Evolutionary conservation across 2,329 filamentous ascomycete species (phyloP).

Genomic region (Aspergillus aculeatinus): DNA sequence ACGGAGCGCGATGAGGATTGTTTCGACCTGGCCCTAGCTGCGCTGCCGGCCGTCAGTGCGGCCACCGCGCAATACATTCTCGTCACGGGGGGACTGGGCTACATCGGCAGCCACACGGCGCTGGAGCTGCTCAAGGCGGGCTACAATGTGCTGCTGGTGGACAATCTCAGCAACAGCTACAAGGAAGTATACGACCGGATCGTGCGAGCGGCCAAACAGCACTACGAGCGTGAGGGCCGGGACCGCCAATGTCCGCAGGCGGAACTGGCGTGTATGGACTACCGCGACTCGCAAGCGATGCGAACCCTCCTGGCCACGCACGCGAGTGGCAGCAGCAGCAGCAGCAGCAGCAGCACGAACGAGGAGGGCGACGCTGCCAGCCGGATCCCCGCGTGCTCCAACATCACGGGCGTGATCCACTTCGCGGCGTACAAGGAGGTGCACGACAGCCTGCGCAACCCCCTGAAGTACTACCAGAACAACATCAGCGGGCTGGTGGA

Average conservation of each 20-base stretch:
- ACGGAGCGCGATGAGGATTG: slow-evolving; percentile 9
- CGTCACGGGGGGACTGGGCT: slow-evolving; percentile 41
- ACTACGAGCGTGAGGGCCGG: slow-evolving; percentile 27
- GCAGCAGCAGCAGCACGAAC: too few relatives aligned
- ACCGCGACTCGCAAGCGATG: slow-evolving; percentile 8
- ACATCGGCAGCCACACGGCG: slow-evolving; percentile 41
- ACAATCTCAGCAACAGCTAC: slow-evolving; percentile 40
- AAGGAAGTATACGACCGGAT: slow-evolving; percentile 33
- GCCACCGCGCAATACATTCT: slow-evolving; percentile 41
- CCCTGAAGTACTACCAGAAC: slow-evolving; percentile 65
- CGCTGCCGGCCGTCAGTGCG: background rate
- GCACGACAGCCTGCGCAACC: slow-evolving; percentile 59
- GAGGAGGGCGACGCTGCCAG: slow-evolving; percentile 17
- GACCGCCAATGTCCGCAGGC: slow-evolving; percentile 2
- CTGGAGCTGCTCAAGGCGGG: slow-evolving; percentile 38
- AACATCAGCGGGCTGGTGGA: slow-evolving; percentile 64
- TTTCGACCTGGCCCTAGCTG: background rate
- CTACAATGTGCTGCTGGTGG: slow-evolving; percentile 40
- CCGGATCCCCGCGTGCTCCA: slow-evolving; percentile 43
- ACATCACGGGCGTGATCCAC: slow-evolving; percentile 63
- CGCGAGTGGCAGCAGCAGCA: slow-evolving; percentile 17
- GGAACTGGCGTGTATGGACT: slow-evolving; percentile 9
- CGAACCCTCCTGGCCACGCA: slow-evolving; percentile 23
- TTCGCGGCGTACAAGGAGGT: slow-evolving; percentile 67
- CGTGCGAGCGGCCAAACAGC: slow-evolving; percentile 31